Base-by-base conservation (phyloP, 352 stramenopile species). In the Pythium plurisporium region DNA sequence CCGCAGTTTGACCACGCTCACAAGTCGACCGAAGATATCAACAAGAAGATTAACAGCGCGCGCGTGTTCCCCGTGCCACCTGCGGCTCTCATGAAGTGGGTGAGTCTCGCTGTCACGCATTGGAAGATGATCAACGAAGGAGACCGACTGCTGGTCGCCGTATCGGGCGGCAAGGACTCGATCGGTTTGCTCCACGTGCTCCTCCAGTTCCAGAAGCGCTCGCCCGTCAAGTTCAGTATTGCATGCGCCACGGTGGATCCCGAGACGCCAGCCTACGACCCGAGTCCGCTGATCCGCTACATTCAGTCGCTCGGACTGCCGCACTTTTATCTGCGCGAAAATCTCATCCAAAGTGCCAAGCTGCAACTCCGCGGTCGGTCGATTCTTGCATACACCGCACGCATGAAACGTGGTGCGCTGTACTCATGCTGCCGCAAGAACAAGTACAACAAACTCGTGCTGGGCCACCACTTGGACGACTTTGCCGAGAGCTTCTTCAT, bases 401-500 rank as follows among this genome's bases (percentile, higher is more conserved):
- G 94, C 38, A 98, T 98, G 86, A 98, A 98, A 69, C 82, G 96
- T 23, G 93, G 96, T 22, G 42, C 45, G 15, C 55, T 70, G 5
- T 70, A 70, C 51, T 54, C 55, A 22, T 70, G 62, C 55, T 70
- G 62, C 45, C 62, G 62, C 37, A 46, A 62, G 50, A 55, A 70
- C 55, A 65, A 65, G 43, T 70, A 55, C 62, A 70, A 70, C 56
- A 70, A 70, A 27, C 56, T 70, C 17, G 62, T 62, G 15, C 33
- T 70, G 15, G 96, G 87, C 5, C 96, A 99, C 76, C 95, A 99
- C 67, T 65, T 99, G 45, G 96, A 99, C 71, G 96, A 99, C 69
- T 79, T 96, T 31, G 91, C 88, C n/a, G 96, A 99, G 76, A 96
- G 85, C 25, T 98, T 98, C 67, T 87, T 99, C 54, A 98, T 99